A percentile compares a stretch with the other conserved stretches of the same genome.
phyloP scores from a whole-genome alignment of 768 basidiomycete genomes.

The Chalciporus piperatus region DNA sequence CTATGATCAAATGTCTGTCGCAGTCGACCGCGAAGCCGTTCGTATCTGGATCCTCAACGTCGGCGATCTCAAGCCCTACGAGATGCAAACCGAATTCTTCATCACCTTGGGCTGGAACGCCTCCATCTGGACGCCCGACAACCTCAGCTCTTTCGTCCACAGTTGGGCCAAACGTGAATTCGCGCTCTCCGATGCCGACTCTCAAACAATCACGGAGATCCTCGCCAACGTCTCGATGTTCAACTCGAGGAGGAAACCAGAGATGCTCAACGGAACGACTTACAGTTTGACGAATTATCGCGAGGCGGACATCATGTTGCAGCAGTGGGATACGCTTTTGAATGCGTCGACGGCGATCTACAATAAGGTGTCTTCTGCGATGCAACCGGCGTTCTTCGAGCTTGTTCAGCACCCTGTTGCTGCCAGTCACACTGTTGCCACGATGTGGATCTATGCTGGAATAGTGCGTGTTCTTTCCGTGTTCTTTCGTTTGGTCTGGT shows the following conservation, averaged over 20 bases:
- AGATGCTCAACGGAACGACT: conserved; percentile 58
- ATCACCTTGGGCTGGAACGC: conserved; percentile 43
- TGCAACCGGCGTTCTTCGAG: conserved; percentile 42
- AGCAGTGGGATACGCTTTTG: not conserved
- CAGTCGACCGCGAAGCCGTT: not conserved
- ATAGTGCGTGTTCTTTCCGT: not conserved
- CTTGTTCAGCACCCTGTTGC: conserved; percentile 65
- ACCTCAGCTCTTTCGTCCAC: conserved; percentile 49
- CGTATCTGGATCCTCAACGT: not conserved
- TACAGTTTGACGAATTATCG: conserved; percentile 61
- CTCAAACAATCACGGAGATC: conserved; percentile 44
- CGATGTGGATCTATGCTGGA: conserved; percentile 59
- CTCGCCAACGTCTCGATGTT: conserved; percentile 54
- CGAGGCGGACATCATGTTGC: not conserved
- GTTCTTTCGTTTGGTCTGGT: no score
- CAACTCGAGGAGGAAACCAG: conserved; percentile 63
- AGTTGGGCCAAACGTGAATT: conserved; percentile 68
- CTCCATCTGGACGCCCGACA: conserved; percentile 51
- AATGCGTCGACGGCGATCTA: not conserved
- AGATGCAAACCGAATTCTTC: conserved; percentile 34
- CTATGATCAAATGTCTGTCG: conserved; percentile 1
- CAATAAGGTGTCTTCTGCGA: not conserved
- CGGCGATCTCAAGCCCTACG: not conserved
- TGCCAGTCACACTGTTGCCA: conserved; percentile 55
- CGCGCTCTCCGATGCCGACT: conserved; percentile 30